phyloP scores from a whole-genome alignment of 805 yeast species.

The Schwanniomyces yamadae region DNA sequence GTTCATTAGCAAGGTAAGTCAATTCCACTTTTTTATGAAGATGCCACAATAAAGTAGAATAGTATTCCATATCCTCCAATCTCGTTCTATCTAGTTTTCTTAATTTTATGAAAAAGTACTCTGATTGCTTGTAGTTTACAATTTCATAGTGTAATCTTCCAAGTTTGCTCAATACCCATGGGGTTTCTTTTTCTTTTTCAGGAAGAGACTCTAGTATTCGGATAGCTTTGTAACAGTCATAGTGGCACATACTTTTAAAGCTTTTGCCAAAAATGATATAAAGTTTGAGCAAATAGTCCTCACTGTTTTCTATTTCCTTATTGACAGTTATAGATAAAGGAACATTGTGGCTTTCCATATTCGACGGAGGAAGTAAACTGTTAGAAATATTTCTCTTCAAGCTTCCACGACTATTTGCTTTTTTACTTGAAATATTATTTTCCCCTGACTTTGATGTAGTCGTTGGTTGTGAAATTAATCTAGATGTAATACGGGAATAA shows the following conservation, averaged over 20 bases:
- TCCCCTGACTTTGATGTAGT: conserved; percentile 6
- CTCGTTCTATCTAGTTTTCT: conserved; percentile 75
- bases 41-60: conserved; percentile 92
- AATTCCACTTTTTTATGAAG: conserved; percentile 75
- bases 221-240: conserved; percentile 80
- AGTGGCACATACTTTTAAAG: conserved; percentile 58
- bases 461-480: conserved; percentile 44
- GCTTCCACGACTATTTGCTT: conserved; percentile 9
- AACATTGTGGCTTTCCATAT: conserved; percentile 12
- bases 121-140: conserved; percentile 79
- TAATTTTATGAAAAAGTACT: conserved; percentile 57
- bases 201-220: conserved; percentile 66
- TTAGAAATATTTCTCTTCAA: conserved; percentile 24
- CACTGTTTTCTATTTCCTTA: conserved; percentile 31
- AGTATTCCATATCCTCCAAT: conserved; percentile 84
- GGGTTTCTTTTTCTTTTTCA: conserved; percentile 60
- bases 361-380: conserved; percentile 12
- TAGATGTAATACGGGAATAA: conserved; percentile 47
- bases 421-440: conserved; percentile 3
- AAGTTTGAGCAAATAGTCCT: conserved; percentile 44
- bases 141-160: conserved; percentile 86
- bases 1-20: conserved; percentile 79
- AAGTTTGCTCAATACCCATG: conserved; percentile 79
- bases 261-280: conserved; percentile 59
- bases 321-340: conserved; percentile 10